Base-by-base conservation (phyloP, 2,329 filamentous ascomycete genomes). In the Stenocarpella maydis region DNA sequence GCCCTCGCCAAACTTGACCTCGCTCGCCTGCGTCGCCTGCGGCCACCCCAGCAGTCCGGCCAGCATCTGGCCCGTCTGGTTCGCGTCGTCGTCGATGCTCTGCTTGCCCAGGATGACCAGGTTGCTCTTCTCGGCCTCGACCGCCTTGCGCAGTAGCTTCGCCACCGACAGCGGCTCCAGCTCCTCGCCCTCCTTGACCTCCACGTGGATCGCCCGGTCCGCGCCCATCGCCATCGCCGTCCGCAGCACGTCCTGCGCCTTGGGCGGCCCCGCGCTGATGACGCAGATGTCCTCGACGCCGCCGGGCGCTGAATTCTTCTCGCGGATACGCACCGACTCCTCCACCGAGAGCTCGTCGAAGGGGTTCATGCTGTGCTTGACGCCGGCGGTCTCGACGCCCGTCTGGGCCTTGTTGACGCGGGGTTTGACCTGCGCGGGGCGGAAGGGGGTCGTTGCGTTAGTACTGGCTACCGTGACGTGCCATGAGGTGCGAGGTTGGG, bases 191-290 rank as follows among this genome's bases (percentile, higher is more conserved):
- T 94, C 92, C 73, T 89, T 88, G 39, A 90, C 84, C 77, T 98
- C 93, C 50, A 98, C 91, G 84, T 96, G 94, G 78, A 99, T 91
- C 49, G 85, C 91, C 26, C 95, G 91, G 87, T 99, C 96, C 19
- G 95, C 96, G 74, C 96, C 96, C 94, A 99, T 98, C 76, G 96
- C 96, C 94, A 99, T 96, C 69, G 96, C 96, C 19, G 95, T 99
- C 69, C 96, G 94, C 67, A 99, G 88, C 19, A 95, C 90, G 78
- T 99, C 96, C 76, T 90, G 88, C 39, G 93, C 87, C 85, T 98
- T 99, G 70, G 94, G 79, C 2, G 95, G 95, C 6, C 96, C 96
- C 63, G 94, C 95, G 67, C 91, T 92, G 80, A 98, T 90, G 75
- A 93, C 92, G 79, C 96, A 90, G 78, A 99, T 98, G 80, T 98